Evolutionary conservation across 1,284 basidiomycete genomes (phyloP), one percentile per base, ranked within the genome.

Genomic region (Earliella scabrosa): DNA sequence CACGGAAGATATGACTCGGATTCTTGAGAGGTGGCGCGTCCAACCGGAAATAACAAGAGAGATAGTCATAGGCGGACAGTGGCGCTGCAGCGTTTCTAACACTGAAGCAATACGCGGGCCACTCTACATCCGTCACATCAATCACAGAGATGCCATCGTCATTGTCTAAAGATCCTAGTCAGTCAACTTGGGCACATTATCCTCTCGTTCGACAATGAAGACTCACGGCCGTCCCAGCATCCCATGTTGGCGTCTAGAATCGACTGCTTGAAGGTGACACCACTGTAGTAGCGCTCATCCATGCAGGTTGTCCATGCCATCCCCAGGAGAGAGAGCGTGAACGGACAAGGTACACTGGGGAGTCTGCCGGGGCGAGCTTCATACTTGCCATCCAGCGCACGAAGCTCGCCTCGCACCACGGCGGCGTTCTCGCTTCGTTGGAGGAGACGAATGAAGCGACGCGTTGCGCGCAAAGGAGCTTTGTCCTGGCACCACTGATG

Each of bases 401-500:
- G 41, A 6, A 52, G 26, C 24, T 79, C 77, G 20, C 69, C 66
- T n/a, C 63, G 64, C n/a, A 80, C 63, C 39, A 78, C 64, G 34
- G 62, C 58, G 5, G 69, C 69, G 58, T 79, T 77, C 27, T 72
- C 67, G 10, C 58, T 59, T 39, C 75, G 70, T 50, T 70, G 71
- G n/a, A 74, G 32, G 16, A 77, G 69, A 6, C 64, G 61, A 16
- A 77, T 14, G 48, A 77, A 72, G 13, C 75, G 74, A 38, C 54
- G 61, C 1, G 68, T 59, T 6, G 68, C 72, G 5, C 44, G 47
- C 8, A 76, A 57, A 18, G 75, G 72, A 10, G 71, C 58, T 2
- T 38, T 45, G n/a, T 71, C 75, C 41, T 71, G 75, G 59, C 70
- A 76, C 73, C 73, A 76, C 60, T 77, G 73, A 57, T 76, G 68